A percentile compares a stretch with the other conserved stretches of the same genome.
These are phyloP conservation scores for Pisolithus marmoratus DNA, from an alignment of 768 basidiomycete genomes.

Conservation along the genomic window DNA sequence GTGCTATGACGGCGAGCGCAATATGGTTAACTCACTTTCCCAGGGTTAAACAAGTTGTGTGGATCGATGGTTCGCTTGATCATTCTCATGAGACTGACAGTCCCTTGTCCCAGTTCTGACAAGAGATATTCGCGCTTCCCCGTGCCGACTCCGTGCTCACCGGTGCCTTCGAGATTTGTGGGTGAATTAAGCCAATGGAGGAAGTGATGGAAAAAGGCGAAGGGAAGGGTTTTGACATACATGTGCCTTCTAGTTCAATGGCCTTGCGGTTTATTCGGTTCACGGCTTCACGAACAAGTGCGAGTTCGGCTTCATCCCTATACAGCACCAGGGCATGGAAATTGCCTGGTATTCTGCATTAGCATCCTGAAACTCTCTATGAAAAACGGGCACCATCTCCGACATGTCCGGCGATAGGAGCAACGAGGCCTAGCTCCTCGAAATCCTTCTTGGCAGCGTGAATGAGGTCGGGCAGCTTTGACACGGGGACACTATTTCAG, in stretches of 20 bases:
- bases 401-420: constrained; percentile 41
- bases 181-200: not conserved
- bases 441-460: constrained; percentile 43
- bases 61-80: constrained; percentile 45
- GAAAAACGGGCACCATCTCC: constrained; percentile 29
- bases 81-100: constrained; percentile 45
- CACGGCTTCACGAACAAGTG: constrained; percentile 24
- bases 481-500: constrained; percentile 26
- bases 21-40: constrained; percentile 26
- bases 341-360: constrained; percentile 29
- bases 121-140: constrained; percentile 45
- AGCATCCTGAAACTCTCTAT: not conserved
- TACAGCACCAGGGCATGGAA: constrained; percentile 37
- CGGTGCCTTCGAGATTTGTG: constrained; percentile 20
- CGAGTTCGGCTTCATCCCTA: constrained; percentile 32
- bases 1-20: not conserved
- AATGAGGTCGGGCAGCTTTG: constrained; percentile 30
- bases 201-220: not conserved
- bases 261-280: constrained; percentile 31
- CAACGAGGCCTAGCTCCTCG: constrained; percentile 32
- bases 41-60: constrained; percentile 42
- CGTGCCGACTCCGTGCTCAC: constrained; percentile 43
- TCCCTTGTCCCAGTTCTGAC: constrained; percentile 44
- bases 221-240: constrained; percentile 7
- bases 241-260: constrained; percentile 32